Conservation (phyloP, 192 early-diverging fungal genomes). For the Gaertneriomyces semiglobifer region DNA sequence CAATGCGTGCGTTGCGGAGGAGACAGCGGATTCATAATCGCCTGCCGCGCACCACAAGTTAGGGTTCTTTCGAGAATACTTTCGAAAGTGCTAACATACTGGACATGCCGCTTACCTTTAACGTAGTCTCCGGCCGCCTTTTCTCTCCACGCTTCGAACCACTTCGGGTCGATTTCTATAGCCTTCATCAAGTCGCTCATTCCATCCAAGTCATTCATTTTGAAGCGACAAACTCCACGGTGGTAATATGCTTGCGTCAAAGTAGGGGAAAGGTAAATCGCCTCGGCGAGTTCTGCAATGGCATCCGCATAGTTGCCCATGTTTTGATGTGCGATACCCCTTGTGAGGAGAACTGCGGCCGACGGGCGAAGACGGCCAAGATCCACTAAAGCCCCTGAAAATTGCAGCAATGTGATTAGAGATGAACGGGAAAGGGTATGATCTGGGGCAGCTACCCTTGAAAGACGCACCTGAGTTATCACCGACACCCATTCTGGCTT, state of each 20-base stretch:
- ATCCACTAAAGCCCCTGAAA: background rate
- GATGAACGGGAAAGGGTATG: background rate
- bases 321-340: slow-evolving; percentile 53
- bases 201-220: slow-evolving; percentile 35
- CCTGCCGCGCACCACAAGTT: too few relatives aligned
- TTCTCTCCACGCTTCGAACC: slow-evolving; percentile 47
- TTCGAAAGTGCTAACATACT: too few relatives aligned
- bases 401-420: background rate
- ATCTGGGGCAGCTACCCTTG: background rate
- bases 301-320: slow-evolving; percentile 46
- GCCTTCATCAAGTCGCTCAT: slow-evolving; percentile 42
- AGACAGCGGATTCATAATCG: too few relatives aligned
- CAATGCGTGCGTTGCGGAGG: slow-evolving; percentile 1
- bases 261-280: slow-evolving; percentile 36
- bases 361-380: background rate
- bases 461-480: slow-evolving; percentile 40
- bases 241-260: slow-evolving; percentile 57
- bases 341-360: slow-evolving; percentile 1
- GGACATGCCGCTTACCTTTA: too few relatives aligned
- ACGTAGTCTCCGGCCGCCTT: too few relatives aligned
- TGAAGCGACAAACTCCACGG: slow-evolving; percentile 49
- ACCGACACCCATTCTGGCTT: slow-evolving; percentile 44
- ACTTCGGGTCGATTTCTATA: slow-evolving; percentile 43
- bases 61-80: too few relatives aligned
- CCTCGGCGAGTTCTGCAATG: slow-evolving; percentile 39